Evolutionary conservation across 2,329 filamentous ascomycete species (phyloP).

Genomic region (Fusarium vanettenii): DNA sequence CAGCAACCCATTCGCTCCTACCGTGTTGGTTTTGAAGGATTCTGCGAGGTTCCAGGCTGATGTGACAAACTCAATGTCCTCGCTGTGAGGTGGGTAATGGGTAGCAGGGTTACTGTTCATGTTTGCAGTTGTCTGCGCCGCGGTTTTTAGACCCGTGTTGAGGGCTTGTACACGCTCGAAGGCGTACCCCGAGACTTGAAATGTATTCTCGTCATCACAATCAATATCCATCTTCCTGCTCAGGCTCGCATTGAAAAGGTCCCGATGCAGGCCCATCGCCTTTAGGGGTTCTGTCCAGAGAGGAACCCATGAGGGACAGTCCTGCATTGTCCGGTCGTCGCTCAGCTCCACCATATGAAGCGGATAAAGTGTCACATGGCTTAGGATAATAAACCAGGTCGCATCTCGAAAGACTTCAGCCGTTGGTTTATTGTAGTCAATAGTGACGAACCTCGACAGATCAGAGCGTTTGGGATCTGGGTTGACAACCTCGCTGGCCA

Average conservation of each 20-base stretch:
- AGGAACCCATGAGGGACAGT: background rate
- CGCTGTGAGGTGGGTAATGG: background rate
- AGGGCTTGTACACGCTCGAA: background rate
- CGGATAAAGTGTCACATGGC: background rate
- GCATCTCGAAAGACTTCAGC: background rate
- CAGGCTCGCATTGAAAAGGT: background rate
- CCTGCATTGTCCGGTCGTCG: background rate
- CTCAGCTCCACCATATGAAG: background rate
- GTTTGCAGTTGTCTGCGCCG: background rate
- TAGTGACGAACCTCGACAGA: background rate
- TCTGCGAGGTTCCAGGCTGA: background rate
- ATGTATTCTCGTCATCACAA: background rate
- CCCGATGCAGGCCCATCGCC: background rate
- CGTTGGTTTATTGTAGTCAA: background rate
- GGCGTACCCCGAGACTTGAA: background rate
- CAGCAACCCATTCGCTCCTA: background rate
- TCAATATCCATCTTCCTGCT: background rate
- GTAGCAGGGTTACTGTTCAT: background rate
- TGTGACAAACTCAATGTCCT: background rate
- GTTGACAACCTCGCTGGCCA: background rate
- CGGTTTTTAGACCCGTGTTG: background rate
- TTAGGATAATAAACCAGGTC: background rate
- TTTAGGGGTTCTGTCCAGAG: background rate
- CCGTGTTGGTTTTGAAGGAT: background rate
- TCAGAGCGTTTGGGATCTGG: background rate